phyloP scores from a whole-genome alignment of 2,329 filamentous ascomycete genomes.

The Decorospora gaudefroyi region DNA sequence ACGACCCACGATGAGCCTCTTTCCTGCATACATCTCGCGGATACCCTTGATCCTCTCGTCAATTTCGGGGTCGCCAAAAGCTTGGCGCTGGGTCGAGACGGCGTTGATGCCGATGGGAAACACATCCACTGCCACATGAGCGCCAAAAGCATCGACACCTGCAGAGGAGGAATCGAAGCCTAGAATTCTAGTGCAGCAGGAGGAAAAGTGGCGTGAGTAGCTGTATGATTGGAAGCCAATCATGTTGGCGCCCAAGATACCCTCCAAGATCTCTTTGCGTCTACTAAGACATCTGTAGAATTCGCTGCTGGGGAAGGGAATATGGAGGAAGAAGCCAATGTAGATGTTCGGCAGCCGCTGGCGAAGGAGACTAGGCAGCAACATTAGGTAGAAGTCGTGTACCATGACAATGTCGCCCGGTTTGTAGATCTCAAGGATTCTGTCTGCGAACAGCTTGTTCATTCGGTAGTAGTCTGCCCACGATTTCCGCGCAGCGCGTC shows the following conservation, averaged over 20 bases:
- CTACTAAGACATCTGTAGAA: constrained; percentile 87
- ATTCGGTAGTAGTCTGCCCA: constrained; percentile 94
- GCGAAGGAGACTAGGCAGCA: constrained; percentile 85
- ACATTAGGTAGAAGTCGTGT: constrained; percentile 91
- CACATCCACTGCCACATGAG: constrained; percentile 86
- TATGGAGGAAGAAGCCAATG: constrained; percentile 92
- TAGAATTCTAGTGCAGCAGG: constrained; percentile 87
- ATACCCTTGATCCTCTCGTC: constrained; percentile 73
- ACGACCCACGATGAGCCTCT: constrained; percentile 92
- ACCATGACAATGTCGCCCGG: constrained; percentile 91
- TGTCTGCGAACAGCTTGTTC: constrained; percentile 90
- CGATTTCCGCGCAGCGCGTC: constrained; percentile 75
- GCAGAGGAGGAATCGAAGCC: constrained; percentile 86
- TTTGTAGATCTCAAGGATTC: constrained; percentile 85
- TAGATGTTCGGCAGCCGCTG: constrained; percentile 87
- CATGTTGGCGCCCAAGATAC: constrained; percentile 87
- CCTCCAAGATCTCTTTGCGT: constrained; percentile 87
- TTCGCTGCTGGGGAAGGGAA: constrained; percentile 94
- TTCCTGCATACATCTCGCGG: constrained; percentile 77
- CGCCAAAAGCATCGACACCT: constrained; percentile 86
- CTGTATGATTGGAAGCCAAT: constrained; percentile 95
- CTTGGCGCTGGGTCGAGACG: constrained; percentile 73
- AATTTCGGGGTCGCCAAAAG: constrained; percentile 71
- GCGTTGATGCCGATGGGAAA: constrained; percentile 95
- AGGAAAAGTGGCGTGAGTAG: constrained; percentile 92